Evolutionary conservation across 2,329 filamentous ascomycete genomes (phyloP).

Genomic region (Fulvia fulva): DNA sequence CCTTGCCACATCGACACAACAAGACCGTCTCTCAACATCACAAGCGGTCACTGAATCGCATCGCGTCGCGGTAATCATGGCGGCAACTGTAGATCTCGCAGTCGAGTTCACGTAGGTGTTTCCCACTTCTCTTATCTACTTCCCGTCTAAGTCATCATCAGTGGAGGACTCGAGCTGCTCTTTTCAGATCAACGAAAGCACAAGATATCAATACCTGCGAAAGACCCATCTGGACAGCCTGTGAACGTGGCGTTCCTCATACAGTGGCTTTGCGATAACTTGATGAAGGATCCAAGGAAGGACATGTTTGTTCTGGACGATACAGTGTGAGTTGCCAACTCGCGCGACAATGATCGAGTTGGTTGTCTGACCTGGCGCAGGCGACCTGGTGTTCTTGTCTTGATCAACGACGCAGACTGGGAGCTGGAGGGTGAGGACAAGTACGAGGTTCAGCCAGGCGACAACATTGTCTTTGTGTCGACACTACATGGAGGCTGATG

Average conservation of each 20-base stretch:
- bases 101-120: constrained; percentile 68
- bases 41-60: neutral
- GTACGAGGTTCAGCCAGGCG: constrained; percentile 75
- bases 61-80: constrained; percentile 14
- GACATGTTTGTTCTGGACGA: constrained; percentile 86
- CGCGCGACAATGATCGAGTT: neutral
- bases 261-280: constrained; percentile 69
- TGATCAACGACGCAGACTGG: constrained; percentile 98
- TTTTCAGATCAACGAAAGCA: constrained; percentile 80
- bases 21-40: neutral
- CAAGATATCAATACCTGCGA: constrained; percentile 62
- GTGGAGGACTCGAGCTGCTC: constrained; percentile 90
- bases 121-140: constrained; percentile 1
- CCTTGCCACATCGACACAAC: neutral
- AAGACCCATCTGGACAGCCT: constrained; percentile 55
- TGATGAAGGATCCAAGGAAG: constrained; percentile 80
- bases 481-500: constrained; percentile 84
- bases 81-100: constrained; percentile 51
- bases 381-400: constrained; percentile 87
- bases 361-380: constrained; percentile 45
- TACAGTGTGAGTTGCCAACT: constrained; percentile 66
- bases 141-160: constrained; percentile 24
- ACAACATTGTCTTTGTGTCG: constrained; percentile 93
- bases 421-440: constrained; percentile 92
- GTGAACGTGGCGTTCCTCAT: constrained; percentile 74